phyloP scores from a whole-genome alignment of 2,329 filamentous ascomycete species.

The Scedosporium boydii region DNA sequence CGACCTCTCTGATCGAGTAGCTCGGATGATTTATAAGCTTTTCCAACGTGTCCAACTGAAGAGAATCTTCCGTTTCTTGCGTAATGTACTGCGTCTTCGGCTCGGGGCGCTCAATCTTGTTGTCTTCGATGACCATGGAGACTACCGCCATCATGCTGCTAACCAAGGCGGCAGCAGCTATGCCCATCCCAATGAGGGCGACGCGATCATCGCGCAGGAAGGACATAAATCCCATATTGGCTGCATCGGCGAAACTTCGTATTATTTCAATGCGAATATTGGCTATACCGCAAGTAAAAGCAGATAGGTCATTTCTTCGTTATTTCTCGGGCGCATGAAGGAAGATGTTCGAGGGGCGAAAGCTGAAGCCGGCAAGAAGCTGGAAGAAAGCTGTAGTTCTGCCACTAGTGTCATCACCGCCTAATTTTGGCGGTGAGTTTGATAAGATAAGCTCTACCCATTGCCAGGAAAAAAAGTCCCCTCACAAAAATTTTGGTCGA shows the following conservation, averaged over 20 bases:
- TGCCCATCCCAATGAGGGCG: slow-evolving; percentile 41
- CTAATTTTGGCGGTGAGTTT: background rate
- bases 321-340: background rate
- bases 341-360: slow-evolving; percentile 4
- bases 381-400: background rate
- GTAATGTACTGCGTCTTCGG: slow-evolving; percentile 65
- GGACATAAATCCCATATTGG: slow-evolving; percentile 2
- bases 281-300: background rate
- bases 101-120: slow-evolving; percentile 54
- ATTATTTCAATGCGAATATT: background rate
- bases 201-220: slow-evolving; percentile 40
- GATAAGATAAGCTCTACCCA: slow-evolving; percentile 17
- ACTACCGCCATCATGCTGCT: slow-evolving; percentile 50
- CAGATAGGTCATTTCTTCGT: background rate
- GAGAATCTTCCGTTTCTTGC: slow-evolving; percentile 64
- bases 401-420: background rate
- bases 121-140: slow-evolving; percentile 49
- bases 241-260: background rate
- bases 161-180: slow-evolving; percentile 50
- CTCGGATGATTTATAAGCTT: slow-evolving; percentile 63
- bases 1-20: slow-evolving; percentile 61
- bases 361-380: background rate
- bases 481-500: slow-evolving; percentile 15
- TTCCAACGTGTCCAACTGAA: slow-evolving; percentile 56
- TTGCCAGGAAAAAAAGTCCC: slow-evolving; percentile 3